Evolutionary conservation across 2,329 filamentous ascomycete genomes (phyloP).

Genomic region (Paecilomyces formosus): DNA sequence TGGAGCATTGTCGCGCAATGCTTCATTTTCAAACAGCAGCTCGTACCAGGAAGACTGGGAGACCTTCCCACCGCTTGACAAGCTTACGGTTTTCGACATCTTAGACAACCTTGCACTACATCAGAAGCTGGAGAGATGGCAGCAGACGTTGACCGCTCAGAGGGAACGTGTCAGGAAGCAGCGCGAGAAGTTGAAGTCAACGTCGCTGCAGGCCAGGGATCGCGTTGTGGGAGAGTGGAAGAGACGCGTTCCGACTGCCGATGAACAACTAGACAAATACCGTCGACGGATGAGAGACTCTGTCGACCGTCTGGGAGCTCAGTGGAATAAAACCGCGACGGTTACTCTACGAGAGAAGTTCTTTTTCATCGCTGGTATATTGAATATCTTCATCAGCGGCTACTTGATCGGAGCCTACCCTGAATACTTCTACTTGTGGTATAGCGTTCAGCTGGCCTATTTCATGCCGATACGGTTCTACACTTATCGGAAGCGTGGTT

Average conservation of each 20-base stretch:
- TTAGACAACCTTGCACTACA: constrained; percentile 87
- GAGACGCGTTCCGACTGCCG: constrained; percentile 73
- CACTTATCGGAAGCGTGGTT: constrained; percentile 83
- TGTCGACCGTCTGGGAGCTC: constrained; percentile 76
- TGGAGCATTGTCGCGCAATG: constrained; percentile 58
- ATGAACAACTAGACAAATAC: constrained; percentile 90
- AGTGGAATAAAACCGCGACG: constrained; percentile 83
- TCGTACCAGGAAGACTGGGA: constrained; percentile 88
- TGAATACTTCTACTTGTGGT: constrained; percentile 87
- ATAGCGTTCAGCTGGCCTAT: constrained; percentile 76
- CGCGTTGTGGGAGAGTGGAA: constrained; percentile 91
- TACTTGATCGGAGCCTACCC: constrained; percentile 85
- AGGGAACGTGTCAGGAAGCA: constrained; percentile 79
- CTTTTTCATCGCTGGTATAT: constrained; percentile 89
- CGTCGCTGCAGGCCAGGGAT: constrained; percentile 71
- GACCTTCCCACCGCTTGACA: constrained; percentile 77
- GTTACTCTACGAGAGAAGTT: constrained; percentile 90
- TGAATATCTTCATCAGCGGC: constrained; percentile 96
- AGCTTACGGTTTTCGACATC: constrained; percentile 83
- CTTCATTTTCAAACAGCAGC: constrained; percentile 76
- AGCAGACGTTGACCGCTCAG: constrained; percentile 72
- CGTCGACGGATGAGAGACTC: constrained; percentile 76
- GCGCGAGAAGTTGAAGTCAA: constrained; percentile 69
- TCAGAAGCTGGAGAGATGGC: constrained; percentile 83
- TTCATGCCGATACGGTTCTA: constrained; percentile 96